These are phyloP conservation scores for Neofusicoccum ribis DNA, from an alignment of 2,329 filamentous ascomycete species.

Conservation along the genomic window DNA sequence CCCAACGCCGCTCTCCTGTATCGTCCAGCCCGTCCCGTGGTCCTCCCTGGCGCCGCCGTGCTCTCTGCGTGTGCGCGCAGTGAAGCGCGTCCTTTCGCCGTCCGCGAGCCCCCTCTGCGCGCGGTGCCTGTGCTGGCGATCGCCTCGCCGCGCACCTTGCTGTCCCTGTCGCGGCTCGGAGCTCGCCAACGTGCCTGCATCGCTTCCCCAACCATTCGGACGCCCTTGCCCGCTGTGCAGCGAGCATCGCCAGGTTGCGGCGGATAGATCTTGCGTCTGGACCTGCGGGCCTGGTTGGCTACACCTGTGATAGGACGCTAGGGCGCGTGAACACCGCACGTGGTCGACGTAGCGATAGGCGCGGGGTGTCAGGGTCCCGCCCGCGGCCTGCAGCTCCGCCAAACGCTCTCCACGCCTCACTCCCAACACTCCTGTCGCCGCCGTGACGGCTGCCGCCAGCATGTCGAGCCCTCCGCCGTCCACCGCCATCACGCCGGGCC, in stretches of 20 bases:
- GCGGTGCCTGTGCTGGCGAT: neutral
- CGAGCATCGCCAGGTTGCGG: neutral
- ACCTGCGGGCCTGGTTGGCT: constrained; percentile 6
- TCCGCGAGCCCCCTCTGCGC: neutral
- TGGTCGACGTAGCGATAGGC: neutral
- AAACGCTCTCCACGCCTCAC: neutral
- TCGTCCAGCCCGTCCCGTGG: neutral
- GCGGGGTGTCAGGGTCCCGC: constrained; percentile 18
- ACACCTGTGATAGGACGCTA: neutral
- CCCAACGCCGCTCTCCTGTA: neutral
- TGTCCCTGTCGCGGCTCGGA: neutral
- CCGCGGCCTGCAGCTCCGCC: neutral
- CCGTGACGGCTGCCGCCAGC: neutral
- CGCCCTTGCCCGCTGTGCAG: neutral
- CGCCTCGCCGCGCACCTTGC: neutral
- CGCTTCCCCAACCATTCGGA: neutral
- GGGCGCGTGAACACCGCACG: constrained; percentile 16
- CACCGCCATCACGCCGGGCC: constrained; percentile 27
- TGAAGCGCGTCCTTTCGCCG: neutral
- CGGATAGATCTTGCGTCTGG: constrained; percentile 1
- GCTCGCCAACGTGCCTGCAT: constrained; percentile 7
- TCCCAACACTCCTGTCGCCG: neutral
- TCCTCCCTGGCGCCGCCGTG: neutral
- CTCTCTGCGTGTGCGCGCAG: neutral
- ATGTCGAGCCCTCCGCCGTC: constrained; percentile 18